Percentiles rank a stretch among this genome's conserved stretches.
These are phyloP conservation scores for Cylindrotheca closterium DNA, from an alignment of 108 stramenopile genomes.

Conservation along the genomic window DNA sequence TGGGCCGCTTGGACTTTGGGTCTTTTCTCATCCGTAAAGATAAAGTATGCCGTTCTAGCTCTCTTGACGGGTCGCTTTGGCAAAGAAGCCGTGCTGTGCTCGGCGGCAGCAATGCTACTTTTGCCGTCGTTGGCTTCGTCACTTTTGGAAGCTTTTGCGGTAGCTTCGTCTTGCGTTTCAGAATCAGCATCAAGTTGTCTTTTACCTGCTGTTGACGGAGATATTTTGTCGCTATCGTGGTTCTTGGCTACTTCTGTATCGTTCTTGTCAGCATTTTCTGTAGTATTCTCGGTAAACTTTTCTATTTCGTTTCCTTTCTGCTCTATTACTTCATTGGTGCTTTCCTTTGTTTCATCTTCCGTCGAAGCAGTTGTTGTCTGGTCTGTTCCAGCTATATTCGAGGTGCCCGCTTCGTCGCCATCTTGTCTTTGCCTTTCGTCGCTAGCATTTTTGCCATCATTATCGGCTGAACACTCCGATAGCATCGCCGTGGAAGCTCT, in stretches of 20 bases:
- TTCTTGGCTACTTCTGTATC: slow-evolving; percentile 5
- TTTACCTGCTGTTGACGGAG: too few species aligned
- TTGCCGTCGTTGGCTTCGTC: not conserved
- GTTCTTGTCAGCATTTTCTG: slow-evolving; percentile 2
- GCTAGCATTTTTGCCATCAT: too few species aligned
- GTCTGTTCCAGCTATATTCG: not conserved
- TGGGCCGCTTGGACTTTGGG: slow-evolving; percentile 63
- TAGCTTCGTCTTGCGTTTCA: not conserved
- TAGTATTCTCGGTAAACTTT: not conserved
- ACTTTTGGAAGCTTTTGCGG: not conserved
- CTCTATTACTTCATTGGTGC: not conserved
- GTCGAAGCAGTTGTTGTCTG: not conserved
- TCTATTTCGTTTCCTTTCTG: not conserved
- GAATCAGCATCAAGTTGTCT: too few species aligned
- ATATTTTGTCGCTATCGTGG: not conserved
- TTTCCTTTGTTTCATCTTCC: not conserved
- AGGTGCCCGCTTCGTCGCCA: too few species aligned
- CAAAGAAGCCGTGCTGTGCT: not conserved
- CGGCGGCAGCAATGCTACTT: not conserved
- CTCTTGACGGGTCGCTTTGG: slow-evolving; percentile 63
- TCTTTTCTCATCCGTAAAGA: slow-evolving; percentile 78
- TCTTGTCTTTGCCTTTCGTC: too few species aligned
- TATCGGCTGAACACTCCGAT: too few species aligned
- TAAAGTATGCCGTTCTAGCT: slow-evolving; percentile 82
- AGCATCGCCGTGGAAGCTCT: too few species aligned